Base-by-base conservation (phyloP, 2,329 filamentous ascomycete species). In the Xenoacremonium recifei region DNA sequence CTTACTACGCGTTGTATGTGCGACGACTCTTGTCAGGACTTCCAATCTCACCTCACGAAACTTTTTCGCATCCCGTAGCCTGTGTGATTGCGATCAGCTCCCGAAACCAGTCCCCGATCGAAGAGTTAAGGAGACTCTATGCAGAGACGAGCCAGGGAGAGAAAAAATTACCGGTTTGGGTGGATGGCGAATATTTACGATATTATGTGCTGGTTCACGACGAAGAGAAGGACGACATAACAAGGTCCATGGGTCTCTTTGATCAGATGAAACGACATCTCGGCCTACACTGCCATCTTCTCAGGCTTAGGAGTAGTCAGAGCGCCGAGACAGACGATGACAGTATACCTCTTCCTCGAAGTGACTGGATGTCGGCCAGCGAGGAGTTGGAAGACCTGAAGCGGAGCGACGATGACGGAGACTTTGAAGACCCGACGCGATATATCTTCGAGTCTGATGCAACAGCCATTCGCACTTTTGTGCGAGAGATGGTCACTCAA, bases 211-310 rank as follows among this genome's bases (percentile, higher is more conserved):
- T 99, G 31, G 85, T 99, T 15, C 93, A 99, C 58, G 93, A 99
- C 55, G 95, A 99, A 67, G 93, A 99, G 61, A 83, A 82, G 47
- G 92, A 96, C 59, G 91, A 99, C 61, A 95, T 97, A 47, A 81
- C 82, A 27, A 87, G 90, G 66, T 95, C 91, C 11, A 92, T 92
- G 65, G 80, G 83, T 15, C 73, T 97, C 20, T 99, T 96, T 65
- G 93, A 99, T 55, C 89, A 96, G 65, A 99, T 99, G 95, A 99
- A 97, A 68, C 83, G 93, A n/a, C 89, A 96, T 67, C 89, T 99
- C 50, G 93, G 93, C 2, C 72, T 97, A 35, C 91, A 99, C 66
- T 99, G 93, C 61, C 93, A 99, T 66, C 75, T 99, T 10, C 73
- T 99, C 23, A 77, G 95, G 49, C 71, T 99, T 37, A 80, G 92